A percentile compares a stretch with the other conserved stretches of the same genome.
Evolutionary conservation across 1,284 basidiomycete species (phyloP).

Genomic region (Meripilus lineatus): DNA sequence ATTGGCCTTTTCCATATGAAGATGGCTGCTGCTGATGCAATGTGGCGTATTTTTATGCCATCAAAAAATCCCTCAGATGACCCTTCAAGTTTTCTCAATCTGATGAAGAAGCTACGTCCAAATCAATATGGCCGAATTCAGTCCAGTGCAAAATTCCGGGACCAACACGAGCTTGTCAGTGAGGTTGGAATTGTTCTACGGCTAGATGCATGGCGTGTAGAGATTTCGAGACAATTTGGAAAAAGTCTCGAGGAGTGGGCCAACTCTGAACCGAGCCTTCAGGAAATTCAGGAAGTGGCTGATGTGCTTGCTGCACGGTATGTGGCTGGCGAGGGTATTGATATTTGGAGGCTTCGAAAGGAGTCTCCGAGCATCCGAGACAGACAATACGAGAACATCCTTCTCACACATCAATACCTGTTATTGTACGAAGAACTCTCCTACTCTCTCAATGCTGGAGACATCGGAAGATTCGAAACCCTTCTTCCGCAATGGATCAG

Average conservation of each 20-base stretch:
- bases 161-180: background rate
- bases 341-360: no score
- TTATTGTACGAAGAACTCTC: slow-evolving; percentile 25
- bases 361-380: no score
- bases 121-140: background rate
- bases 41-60: background rate
- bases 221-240: slow-evolving; percentile 4
- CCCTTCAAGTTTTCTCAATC: background rate
- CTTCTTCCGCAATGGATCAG: no score
- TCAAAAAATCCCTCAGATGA: background rate
- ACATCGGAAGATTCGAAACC: no score
- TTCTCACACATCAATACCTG: no score
- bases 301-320: slow-evolving; percentile 14
- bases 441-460: no score
- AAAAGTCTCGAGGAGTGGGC: slow-evolving; percentile 16
- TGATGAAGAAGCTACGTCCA: background rate
- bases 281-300: slow-evolving; percentile 15
- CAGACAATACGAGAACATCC: no score
- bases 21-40: background rate
- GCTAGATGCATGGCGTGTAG: slow-evolving; percentile 15
- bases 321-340: slow-evolving; percentile 13
- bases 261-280: slow-evolving; percentile 18
- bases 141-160: background rate
- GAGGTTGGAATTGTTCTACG: background rate
- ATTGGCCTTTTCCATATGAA: background rate